phyloP scores from a whole-genome alignment of 345 rosid species.

The Moringa oleifera region DNA sequence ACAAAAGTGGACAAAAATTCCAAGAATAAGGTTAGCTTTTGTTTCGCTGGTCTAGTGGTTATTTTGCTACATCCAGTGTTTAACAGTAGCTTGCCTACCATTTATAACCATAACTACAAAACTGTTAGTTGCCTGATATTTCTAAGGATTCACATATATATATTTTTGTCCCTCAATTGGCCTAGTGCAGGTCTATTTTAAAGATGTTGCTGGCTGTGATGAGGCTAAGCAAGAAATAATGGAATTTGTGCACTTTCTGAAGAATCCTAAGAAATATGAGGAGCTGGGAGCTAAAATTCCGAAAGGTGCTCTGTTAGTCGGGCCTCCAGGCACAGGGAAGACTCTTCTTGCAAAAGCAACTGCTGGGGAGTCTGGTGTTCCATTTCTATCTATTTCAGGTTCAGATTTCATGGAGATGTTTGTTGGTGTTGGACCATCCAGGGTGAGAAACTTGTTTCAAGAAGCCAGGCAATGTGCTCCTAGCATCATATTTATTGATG shows the following conservation, averaged over 20 bases:
- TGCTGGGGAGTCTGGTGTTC: conserved; percentile 93
- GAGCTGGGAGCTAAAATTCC: conserved; percentile 94
- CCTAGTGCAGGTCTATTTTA: conserved; percentile 56
- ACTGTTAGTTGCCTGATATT: too few relatives aligned
- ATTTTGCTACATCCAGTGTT: neutral
- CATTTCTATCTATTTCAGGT: conserved; percentile 87
- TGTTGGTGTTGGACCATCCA: conserved; percentile 98
- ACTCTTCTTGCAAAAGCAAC: conserved; percentile 98
- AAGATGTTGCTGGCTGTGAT: conserved; percentile 97
- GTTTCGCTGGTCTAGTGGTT: neutral
- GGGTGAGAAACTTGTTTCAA: conserved; percentile 91
- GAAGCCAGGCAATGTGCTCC: conserved; percentile 94
- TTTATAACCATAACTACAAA: neutral
- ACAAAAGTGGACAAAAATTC: conserved; percentile 84
- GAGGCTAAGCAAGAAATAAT: conserved; percentile 97
- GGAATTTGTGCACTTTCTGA: conserved; percentile 95
- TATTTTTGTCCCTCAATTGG: conserved; percentile 10
- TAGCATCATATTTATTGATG: conserved; percentile 90
- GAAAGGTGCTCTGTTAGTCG: conserved; percentile 91
- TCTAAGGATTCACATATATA: neutral
- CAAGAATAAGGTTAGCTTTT: conserved; percentile 69
- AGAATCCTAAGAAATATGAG: conserved; percentile 91
- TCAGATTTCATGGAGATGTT: conserved; percentile 99
- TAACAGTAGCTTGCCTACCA: neutral
- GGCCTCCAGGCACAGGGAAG: conserved; percentile 98